These are phyloP conservation scores for Pisolithus sp. DNA, from an alignment of 768 basidiomycete genomes.

Conservation along the genomic window DNA sequence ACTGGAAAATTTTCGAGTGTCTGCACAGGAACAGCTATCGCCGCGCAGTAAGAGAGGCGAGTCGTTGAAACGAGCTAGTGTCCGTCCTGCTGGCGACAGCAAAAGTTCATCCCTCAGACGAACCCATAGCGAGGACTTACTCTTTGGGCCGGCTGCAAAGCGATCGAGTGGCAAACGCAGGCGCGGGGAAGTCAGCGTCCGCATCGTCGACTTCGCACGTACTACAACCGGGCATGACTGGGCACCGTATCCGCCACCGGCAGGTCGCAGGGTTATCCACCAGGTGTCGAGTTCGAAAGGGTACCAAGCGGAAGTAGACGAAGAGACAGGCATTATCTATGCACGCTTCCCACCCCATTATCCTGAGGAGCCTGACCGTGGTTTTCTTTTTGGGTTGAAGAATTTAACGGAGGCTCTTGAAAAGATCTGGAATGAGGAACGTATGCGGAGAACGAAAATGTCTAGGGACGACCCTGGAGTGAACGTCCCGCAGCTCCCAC, in stretches of 20 bases:
- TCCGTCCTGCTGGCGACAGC: slow-evolving; percentile 35
- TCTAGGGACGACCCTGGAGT: slow-evolving; percentile 50
- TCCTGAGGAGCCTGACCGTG: slow-evolving; percentile 83
- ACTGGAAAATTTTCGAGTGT: slow-evolving; percentile 67
- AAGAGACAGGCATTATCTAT: slow-evolving; percentile 74
- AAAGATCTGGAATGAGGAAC: slow-evolving; percentile 84
- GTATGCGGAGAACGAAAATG: slow-evolving; percentile 58
- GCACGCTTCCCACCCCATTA: slow-evolving; percentile 95
- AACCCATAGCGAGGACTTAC: slow-evolving; percentile 74
- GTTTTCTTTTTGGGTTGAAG: slow-evolving; percentile 88
- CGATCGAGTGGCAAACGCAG: slow-evolving; percentile 61
- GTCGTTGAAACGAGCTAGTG: slow-evolving; percentile 57
- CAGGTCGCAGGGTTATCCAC: slow-evolving; percentile 32
- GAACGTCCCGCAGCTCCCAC: slow-evolving; percentile 48
- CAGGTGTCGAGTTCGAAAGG: slow-evolving; percentile 60
- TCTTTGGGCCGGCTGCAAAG: slow-evolving; percentile 59
- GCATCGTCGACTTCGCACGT: slow-evolving; percentile 97
- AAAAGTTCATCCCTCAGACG: slow-evolving; percentile 52
- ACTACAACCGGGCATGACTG: slow-evolving; percentile 95
- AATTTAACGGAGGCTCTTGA: slow-evolving; percentile 72
- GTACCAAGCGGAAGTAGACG: slow-evolving; percentile 78
- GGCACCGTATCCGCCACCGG: slow-evolving; percentile 52
- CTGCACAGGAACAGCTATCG: slow-evolving; percentile 58
- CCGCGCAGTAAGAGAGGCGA: slow-evolving; percentile 68
- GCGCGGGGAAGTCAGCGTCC: slow-evolving; percentile 89